A percentile compares a stretch with the other conserved stretches of the same genome.
Conservation (phyloP, 2,329 filamentous ascomycete species). For the Hyphodiscus sp. region DNA sequence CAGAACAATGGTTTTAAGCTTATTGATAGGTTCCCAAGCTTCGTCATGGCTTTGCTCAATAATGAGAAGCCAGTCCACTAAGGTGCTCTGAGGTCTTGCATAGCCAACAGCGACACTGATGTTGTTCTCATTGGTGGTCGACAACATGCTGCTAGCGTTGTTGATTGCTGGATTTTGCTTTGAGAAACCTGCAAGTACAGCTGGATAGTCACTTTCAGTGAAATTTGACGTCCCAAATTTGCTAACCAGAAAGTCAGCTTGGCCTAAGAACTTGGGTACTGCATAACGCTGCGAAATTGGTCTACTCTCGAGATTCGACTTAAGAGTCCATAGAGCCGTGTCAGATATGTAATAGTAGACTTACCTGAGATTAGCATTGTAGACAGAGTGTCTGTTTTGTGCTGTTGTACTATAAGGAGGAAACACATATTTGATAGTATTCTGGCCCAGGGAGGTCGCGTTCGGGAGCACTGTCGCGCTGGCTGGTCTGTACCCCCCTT, state of each 20-base stretch:
- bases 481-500: constrained; percentile 37
- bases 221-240: constrained; percentile 37
- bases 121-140: constrained; percentile 67
- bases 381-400: constrained; percentile 44
- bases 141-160: constrained; percentile 62
- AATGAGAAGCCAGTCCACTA: constrained; percentile 78
- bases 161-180: constrained; percentile 44
- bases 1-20: constrained; percentile 72
- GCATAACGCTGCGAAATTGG: no score
- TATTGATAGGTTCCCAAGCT: constrained; percentile 68
- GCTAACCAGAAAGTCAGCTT: not conserved
- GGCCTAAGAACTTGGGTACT: no score
- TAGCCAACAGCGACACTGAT: constrained; percentile 71
- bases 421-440: constrained; percentile 52
- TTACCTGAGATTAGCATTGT: constrained; percentile 29
- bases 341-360: no score
- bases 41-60: constrained; percentile 71
- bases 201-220: constrained; percentile 56
- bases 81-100: constrained; percentile 56
- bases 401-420: constrained; percentile 41
- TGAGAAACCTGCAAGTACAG: constrained; percentile 54
- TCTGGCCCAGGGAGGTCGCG: constrained; percentile 34
- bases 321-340: no score
- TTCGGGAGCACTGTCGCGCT: constrained; percentile 40
- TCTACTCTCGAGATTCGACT: no score